Base-by-base conservation (phyloP, 2,329 filamentous ascomycete species). In the Bipolaris oryzae region DNA sequence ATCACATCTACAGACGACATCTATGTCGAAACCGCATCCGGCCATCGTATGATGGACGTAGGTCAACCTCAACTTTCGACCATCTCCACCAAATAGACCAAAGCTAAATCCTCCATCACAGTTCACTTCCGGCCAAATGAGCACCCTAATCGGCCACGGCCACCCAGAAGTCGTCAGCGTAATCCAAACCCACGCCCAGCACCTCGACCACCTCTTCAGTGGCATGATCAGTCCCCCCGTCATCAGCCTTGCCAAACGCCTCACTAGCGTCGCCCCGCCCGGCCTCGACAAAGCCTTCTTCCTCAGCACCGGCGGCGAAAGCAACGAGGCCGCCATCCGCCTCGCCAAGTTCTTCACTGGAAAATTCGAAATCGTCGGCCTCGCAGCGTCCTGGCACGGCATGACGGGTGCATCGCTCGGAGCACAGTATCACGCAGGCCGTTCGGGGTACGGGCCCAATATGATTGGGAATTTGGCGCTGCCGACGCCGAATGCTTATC, bases 261-360 rank as follows among this genome's bases (percentile, higher is more conserved):
- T 75, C 20, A 71, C 67, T 2, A 35, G 62, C 20, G 58, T 67
- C 15, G 57, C 62, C 1, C 74, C 74, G 9, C 39, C 60, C 5
- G 67, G 69, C 1, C 62, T 75, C 1, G 71, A 76, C 39, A 75
- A 73, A 47, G 64, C 70, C 0, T 72, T 75, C 53, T 76, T 75
- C 39, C 54, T 74, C 5, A 75, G 64, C 53, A 75, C 74, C 1
- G 73, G 73, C 4, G 68, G 70, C 3, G 74, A 75, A 39, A 70
- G 64, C 35, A 79, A 74, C 57, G 86, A 89, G 61, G 85, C 85
- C 3, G 87, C 87, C 2, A 86, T 89, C 55, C 84, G 85, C 54
- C 79, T 89, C 62, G 86, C 87, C 3, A 89, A 89, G 63, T 74
- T 79, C 9, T 87, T 82, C 64, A 89, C 86, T 0, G 85, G 85